Evolutionary conservation across 2,329 filamentous ascomycete genomes (phyloP).

Genomic region (Neophaeococcomyces aloes): DNA sequence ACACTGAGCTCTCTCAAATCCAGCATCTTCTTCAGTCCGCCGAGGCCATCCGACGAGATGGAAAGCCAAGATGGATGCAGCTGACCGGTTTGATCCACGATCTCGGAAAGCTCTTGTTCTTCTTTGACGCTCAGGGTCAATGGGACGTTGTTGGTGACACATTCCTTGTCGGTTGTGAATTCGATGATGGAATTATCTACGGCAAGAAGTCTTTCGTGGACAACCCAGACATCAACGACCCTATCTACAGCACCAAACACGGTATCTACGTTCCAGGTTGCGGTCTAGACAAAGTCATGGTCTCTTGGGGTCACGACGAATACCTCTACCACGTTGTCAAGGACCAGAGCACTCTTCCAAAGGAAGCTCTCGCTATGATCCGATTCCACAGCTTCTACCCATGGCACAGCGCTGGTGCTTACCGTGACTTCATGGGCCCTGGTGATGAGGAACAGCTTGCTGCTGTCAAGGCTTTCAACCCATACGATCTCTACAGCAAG

Average conservation of each 20-base stretch:
- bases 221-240: constrained; percentile 64
- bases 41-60: constrained; percentile 75
- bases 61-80: constrained; percentile 40
- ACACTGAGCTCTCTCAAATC: constrained; percentile 78
- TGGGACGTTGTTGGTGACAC: constrained; percentile 78
- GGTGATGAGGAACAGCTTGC: constrained; percentile 70
- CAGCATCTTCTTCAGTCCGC: constrained; percentile 81
- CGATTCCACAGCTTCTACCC: constrained; percentile 88
- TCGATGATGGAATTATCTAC: constrained; percentile 67
- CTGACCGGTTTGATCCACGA: constrained; percentile 39
- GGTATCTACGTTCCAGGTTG: constrained; percentile 74
- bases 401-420: constrained; percentile 76
- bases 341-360: constrained; percentile 66
- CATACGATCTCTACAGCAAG: constrained; percentile 88
- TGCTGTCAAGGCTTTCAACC: constrained; percentile 78
- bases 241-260: constrained; percentile 62
- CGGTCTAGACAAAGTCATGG: constrained; percentile 77
- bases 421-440: constrained; percentile 70
- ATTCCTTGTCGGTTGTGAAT: constrained; percentile 37
- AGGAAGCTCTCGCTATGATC: constrained; percentile 83
- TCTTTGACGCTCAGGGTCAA: constrained; percentile 67
- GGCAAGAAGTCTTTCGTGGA: constrained; percentile 58
- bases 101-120: constrained; percentile 37
- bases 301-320: constrained; percentile 84
- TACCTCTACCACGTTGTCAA: constrained; percentile 80